These are phyloP conservation scores for Diplodia sapinea DNA, from an alignment of 2,329 filamentous ascomycete genomes.

Conservation along the genomic window DNA sequence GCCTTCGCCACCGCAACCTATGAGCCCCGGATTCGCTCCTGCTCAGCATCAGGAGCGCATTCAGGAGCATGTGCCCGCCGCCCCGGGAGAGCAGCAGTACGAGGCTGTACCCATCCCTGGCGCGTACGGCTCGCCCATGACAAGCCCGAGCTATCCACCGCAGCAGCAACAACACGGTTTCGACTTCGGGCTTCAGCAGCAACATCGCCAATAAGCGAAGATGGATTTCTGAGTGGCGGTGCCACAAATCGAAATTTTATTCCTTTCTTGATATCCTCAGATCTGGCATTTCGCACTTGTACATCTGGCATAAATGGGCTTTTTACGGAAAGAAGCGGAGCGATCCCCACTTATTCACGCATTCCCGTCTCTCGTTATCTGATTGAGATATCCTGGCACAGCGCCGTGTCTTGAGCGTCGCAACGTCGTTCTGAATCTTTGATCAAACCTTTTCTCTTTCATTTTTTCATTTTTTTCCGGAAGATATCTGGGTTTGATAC, in stretches of 20 bases:
- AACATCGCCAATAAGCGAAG: slow-evolving; percentile 1
- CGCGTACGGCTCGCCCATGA: slow-evolving; percentile 67
- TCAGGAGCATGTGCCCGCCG: slow-evolving; percentile 70
- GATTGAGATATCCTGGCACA: slow-evolving; percentile 21
- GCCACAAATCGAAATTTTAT: neutral
- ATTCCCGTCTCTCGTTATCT: slow-evolving; percentile 24
- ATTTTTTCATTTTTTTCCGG: slow-evolving; percentile 3
- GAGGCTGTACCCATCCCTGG: slow-evolving; percentile 87
- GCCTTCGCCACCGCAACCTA: slow-evolving; percentile 38
- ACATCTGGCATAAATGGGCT: slow-evolving; percentile 19
- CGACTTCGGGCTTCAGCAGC: slow-evolving; percentile 43
- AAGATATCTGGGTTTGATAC: slow-evolving; percentile 18
- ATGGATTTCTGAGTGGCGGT: neutral
- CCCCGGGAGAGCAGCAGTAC: slow-evolving; percentile 82
- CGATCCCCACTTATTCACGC: slow-evolving; percentile 20
- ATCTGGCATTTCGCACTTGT: slow-evolving; percentile 13
- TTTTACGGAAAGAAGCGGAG: slow-evolving; percentile 3
- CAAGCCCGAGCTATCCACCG: slow-evolving; percentile 49
- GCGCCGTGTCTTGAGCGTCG: neutral
- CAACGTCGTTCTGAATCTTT: neutral
- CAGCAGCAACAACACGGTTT: slow-evolving; percentile 42
- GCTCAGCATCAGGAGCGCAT: slow-evolving; percentile 48
- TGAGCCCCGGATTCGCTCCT: slow-evolving; percentile 29
- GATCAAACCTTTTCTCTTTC: neutral
- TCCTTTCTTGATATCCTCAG: slow-evolving; percentile 2